phyloP scores from a whole-genome alignment of 345 rosid species.

The Moringa oleifera region DNA sequence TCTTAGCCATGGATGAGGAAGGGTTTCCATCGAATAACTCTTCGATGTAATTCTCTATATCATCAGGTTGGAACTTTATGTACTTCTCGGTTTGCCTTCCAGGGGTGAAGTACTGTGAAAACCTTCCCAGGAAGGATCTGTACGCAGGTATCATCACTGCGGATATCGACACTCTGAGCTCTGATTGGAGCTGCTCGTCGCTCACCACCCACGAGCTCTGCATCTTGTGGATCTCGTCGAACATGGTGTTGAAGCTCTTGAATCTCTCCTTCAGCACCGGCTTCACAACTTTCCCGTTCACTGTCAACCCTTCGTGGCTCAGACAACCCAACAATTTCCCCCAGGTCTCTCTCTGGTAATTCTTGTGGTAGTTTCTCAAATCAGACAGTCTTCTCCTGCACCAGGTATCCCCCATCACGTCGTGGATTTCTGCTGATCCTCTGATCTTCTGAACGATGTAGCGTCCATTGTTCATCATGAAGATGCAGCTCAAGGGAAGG shows the following conservation, averaged over 20 bases:
- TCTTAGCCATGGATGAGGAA: constrained; percentile 29
- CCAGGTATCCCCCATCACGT: constrained; percentile 66
- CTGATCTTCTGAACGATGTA: constrained; percentile 82
- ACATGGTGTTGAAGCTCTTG: constrained; percentile 75
- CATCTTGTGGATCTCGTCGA: constrained; percentile 88
- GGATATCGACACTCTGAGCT: constrained; percentile 81
- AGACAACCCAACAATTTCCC: constrained; percentile 61
- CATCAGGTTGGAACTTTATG: constrained; percentile 80
- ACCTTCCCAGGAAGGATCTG: constrained; percentile 72
- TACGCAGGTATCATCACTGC: constrained; percentile 81
- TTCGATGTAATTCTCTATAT: constrained; percentile 72
- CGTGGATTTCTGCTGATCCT: constrained; percentile 55
- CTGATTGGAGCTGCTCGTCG: constrained; percentile 90
- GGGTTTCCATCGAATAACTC: constrained; percentile 76
- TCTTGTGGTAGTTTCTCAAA: constrained; percentile 71
- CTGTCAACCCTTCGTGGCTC: constrained; percentile 59
- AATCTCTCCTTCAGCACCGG: constrained; percentile 81
- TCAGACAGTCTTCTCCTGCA: constrained; percentile 65
- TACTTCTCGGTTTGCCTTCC: constrained; percentile 93
- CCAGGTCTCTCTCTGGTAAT: constrained; percentile 86
- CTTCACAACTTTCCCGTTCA: constrained; percentile 69
- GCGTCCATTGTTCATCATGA: constrained; percentile 98
- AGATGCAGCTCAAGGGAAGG: constrained; percentile 55
- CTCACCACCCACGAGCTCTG: constrained; percentile 82
- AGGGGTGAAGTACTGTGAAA: constrained; percentile 55